A percentile compares a stretch with the other conserved stretches of the same genome.
These are phyloP conservation scores for Pyrenula massariospora DNA, from an alignment of 495 filamentous ascomycete genomes.

Conservation along the genomic window DNA sequence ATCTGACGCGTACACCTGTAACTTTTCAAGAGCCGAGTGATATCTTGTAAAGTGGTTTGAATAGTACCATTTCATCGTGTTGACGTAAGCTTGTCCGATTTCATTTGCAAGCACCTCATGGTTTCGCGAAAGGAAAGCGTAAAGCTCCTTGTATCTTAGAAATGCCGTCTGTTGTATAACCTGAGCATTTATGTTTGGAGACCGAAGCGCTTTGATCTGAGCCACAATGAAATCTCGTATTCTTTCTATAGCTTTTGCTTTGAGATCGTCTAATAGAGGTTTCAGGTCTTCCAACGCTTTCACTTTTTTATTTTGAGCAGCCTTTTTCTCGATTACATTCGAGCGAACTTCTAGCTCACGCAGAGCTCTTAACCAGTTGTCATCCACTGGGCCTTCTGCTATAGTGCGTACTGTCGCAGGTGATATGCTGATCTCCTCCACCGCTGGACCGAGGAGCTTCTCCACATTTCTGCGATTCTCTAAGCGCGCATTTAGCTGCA, in stretches of 20 bases:
- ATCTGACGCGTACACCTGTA: conserved; percentile 73
- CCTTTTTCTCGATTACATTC: conserved; percentile 54
- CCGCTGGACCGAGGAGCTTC: conserved; percentile 73
- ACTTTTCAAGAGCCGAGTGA: conserved; percentile 65
- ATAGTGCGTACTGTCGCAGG: conserved; percentile 73
- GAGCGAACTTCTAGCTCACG: conserved; percentile 74
- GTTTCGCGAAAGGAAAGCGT: conserved; percentile 66
- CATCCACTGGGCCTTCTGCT: conserved; percentile 79
- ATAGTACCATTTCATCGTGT: conserved; percentile 99
- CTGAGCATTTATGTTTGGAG: conserved; percentile 92
- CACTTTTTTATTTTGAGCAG: conserved; percentile 44
- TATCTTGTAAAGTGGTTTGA: conserved; percentile 85
- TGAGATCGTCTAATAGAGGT: conserved; percentile 72
- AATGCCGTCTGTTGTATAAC: conserved; percentile 88
- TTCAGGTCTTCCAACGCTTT: conserved; percentile 75
- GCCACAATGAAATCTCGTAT: conserved; percentile 89
- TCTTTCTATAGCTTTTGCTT: conserved; percentile 74
- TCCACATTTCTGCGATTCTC: conserved; percentile 86
- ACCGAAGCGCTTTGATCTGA: conserved; percentile 83
- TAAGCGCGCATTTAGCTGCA: conserved; percentile 70
- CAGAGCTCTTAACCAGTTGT: conserved; percentile 74
- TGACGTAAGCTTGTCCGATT: conserved; percentile 87
- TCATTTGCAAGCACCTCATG: conserved; percentile 72
- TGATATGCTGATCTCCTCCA: conserved; percentile 83
- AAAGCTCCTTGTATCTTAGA: conserved; percentile 77